Evolutionary conservation across 2,329 filamentous ascomycete species (phyloP).

Genomic region (Sodiomyces alkalinus): DNA sequence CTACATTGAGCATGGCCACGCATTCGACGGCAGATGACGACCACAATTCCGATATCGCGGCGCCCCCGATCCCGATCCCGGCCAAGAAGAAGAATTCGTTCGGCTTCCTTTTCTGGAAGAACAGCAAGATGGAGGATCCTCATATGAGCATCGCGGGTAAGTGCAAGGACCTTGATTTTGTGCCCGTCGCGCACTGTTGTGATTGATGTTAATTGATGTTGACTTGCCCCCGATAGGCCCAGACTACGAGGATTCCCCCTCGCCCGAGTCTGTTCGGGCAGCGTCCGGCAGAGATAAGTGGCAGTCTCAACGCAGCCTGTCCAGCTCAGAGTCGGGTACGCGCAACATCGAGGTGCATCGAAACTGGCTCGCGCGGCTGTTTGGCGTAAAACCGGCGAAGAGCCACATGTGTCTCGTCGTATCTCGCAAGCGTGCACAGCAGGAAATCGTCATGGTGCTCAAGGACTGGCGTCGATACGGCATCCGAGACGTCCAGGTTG

Average conservation of each 20-base stretch:
- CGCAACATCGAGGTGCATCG: conserved; percentile 53
- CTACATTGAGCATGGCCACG: conserved; percentile 7
- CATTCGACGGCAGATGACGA: conserved; percentile 3
- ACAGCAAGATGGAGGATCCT: conserved; percentile 23
- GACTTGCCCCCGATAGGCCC: conserved; percentile 10
- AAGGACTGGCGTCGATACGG: conserved; percentile 71
- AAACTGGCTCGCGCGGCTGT: conserved; percentile 80
- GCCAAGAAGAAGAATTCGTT: conserved; percentile 36
- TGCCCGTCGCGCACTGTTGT: no score
- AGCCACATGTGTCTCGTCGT: conserved; percentile 62
- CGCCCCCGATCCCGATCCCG: conserved; percentile 2
- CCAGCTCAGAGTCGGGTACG: conserved; percentile 20
- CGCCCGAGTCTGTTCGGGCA: conserved; percentile 10
- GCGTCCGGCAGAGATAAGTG: conserved; percentile 8
- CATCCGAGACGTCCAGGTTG: conserved; percentile 63
- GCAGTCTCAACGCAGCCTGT: conserved; percentile 13
- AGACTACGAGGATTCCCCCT: conserved; percentile 16
- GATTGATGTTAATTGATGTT: conserved; percentile 6
- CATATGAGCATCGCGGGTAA: conserved; percentile 30
- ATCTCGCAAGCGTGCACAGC: conserved; percentile 52
- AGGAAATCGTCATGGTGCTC: conserved; percentile 61
- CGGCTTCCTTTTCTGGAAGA: conserved; percentile 40
- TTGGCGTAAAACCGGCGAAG: conserved; percentile 74
- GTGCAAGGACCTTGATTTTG: no score
- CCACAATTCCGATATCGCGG: not conserved